Base-by-base conservation (phyloP, 495 filamentous ascomycete genomes). In the Talaromyces liani region DNA sequence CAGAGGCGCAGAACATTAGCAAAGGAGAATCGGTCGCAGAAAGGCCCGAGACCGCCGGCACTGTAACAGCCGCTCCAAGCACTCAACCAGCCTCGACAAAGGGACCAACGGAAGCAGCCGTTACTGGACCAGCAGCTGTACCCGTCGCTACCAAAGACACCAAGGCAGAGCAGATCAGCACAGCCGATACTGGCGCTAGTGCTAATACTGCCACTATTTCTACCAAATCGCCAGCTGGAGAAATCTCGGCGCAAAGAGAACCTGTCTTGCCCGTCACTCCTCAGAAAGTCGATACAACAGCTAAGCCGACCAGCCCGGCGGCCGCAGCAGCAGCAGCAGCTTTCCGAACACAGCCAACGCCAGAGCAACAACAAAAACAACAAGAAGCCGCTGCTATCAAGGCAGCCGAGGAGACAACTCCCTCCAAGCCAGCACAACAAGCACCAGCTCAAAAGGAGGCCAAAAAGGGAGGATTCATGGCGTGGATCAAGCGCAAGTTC, bases 401-500 rank as follows among this genome's bases (percentile, higher is more conserved):
- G 47, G n/a, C 60, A 1, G n/a, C n/a, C 45, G 39, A 61, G 22
- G 58, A 34, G 20, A 47, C 7, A 10, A 51, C n/a, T 4, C 47
- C 7, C 8, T 18, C 54, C 1, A 24, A 53, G 22, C 49, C n/a
- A 22, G 18, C 49, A 20, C 55, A 60, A 45, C 33, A 20, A 14
- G 22, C 33, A 47, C 18, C 58, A 14, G 36, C 58, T 31, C 31
- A 36, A 33, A 61, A 61, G 27, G 59, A 61, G 27, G 14, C 47
- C 45, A 73, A 64, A 27, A 64, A 59, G 55, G 63, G 69, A 47
- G 57, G 67, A 41, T 69, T 73, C 60, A 65, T 65, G 47, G 58
- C 65, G 25, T 70, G 68, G 70, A 53, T 73, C 53, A 73, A 73
- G 65, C 69, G 69, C 54, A 73, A 71, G 67, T 63, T 73, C 65